phyloP scores from a whole-genome alignment of 1,284 basidiomycete species.

The Violaceomyces palustris region DNA sequence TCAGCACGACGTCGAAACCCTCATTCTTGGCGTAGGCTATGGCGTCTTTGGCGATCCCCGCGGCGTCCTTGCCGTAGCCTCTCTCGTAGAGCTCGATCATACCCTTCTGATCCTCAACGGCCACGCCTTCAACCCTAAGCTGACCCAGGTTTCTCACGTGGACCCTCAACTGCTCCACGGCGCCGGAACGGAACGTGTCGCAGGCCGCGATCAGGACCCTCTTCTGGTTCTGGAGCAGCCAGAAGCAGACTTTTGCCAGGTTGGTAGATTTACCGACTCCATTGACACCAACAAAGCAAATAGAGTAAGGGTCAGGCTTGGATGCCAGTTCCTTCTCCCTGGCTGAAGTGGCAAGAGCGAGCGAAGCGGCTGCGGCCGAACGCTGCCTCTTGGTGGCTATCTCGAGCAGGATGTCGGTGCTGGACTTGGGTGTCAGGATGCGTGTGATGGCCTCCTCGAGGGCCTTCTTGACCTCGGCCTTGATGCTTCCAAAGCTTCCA shows the following conservation, averaged over 20 bases:
- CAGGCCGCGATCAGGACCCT: conserved; percentile 95
- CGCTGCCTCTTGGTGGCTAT: conserved; percentile 57
- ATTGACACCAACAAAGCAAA: conserved; percentile 98
- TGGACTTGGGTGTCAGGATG: conserved; percentile 91
- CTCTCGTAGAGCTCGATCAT: conserved; percentile 89
- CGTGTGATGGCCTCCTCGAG: conserved; percentile 82
- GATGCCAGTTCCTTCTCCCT: conserved; percentile 54
- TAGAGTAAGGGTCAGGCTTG: conserved; percentile 74
- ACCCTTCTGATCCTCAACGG: conserved; percentile 58
- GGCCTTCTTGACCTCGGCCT: conserved; percentile 74
- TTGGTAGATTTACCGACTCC: conserved; percentile 99
- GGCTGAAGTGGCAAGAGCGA: conserved; percentile 49
- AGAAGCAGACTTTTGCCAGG: conserved; percentile 96
- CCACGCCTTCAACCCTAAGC: conserved; percentile 56
- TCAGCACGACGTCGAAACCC: conserved; percentile 50
- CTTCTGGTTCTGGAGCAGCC: conserved; percentile 91
- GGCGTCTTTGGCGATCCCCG: conserved; percentile 92
- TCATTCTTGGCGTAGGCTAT: conserved; percentile 57
- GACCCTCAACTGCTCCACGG: conserved; percentile 93
- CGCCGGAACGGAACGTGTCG: conserved; percentile 96
- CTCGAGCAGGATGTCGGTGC: conserved; percentile 82
- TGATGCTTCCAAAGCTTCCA: conserved; percentile 58
- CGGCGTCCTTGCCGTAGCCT: conserved; percentile 97
- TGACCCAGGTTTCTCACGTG: conserved; percentile 92
- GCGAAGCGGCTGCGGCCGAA: conserved; percentile 15